These are phyloP conservation scores for Diaporthe capsici DNA, from an alignment of 2,329 filamentous ascomycete species.

Conservation along the genomic window DNA sequence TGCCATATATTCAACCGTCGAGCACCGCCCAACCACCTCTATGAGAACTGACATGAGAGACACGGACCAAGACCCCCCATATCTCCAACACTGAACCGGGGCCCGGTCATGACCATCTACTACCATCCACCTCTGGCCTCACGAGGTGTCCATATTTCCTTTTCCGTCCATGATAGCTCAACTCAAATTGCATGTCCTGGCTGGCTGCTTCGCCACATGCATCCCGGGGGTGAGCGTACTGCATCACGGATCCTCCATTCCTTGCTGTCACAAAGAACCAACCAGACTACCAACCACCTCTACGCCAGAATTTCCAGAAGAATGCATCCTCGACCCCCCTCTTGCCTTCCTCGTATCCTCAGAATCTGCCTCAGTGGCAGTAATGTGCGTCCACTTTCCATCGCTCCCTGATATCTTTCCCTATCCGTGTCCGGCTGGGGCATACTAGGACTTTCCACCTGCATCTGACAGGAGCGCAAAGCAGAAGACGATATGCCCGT, in stretches of 20 bases:
- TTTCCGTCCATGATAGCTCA: no score
- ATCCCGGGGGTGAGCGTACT: neutral
- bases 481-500: neutral
- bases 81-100: neutral
- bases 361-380: no score
- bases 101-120: neutral
- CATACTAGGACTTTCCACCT: neutral
- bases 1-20: constrained; percentile 3
- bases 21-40: neutral
- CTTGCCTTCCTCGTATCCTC: neutral
- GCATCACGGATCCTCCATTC: neutral
- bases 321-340: neutral
- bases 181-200: neutral
- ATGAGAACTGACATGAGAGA: neutral
- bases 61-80: no score
- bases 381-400: neutral
- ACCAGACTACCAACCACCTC: neutral
- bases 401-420: neutral
- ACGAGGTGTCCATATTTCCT: neutral
- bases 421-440: neutral
- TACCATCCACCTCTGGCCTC: neutral
- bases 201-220: neutral
- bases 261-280: neutral
- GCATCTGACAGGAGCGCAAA: neutral
- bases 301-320: neutral